Conservation (phyloP, 345 rosid species). For the Atalantia buxifolia region DNA sequence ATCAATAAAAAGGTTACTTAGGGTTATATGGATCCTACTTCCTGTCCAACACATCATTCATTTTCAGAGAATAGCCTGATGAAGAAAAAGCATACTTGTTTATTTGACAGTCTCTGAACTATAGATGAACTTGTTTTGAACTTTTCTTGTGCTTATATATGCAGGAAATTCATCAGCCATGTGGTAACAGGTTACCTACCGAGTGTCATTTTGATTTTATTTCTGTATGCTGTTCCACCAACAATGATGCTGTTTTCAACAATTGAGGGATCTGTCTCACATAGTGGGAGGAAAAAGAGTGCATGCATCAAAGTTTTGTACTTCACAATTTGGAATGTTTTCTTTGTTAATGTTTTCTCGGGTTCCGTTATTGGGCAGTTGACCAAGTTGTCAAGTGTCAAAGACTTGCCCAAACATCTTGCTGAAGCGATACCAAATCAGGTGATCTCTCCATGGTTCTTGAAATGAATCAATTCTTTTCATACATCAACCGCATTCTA, state of each 20-base stretch:
- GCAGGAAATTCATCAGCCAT: conserved; percentile 50
- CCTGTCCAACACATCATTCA: neutral
- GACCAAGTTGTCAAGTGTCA: conserved; percentile 53
- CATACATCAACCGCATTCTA: neutral
- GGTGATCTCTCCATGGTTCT: conserved; percentile 37
- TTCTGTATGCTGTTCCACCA: conserved; percentile 77
- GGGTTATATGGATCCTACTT: neutral
- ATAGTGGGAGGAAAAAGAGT: conserved; percentile 76
- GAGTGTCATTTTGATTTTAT: conserved; percentile 74
- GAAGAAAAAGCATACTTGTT: neutral
- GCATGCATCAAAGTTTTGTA: conserved; percentile 72
- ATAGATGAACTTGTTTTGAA: neutral
- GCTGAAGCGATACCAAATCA: conserved; percentile 76
- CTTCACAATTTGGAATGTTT: conserved; percentile 96
- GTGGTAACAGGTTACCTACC: conserved; percentile 93
- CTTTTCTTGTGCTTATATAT: conserved; percentile 6
- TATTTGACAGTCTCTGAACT: neutral
- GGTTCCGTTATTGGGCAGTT: conserved; percentile 65
- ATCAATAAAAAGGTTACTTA: neutral
- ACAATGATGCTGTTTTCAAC: conserved; percentile 82
- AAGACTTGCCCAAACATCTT: conserved; percentile 58
- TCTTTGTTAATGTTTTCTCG: conserved; percentile 78
- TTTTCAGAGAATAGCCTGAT: neutral
- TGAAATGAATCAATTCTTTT: neutral
- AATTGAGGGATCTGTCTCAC: conserved; percentile 73